A percentile compares a stretch with the other conserved stretches of the same genome.
These are phyloP conservation scores for Aspergillus bertholletiae DNA, from an alignment of 495 filamentous ascomycete species.

Conservation along the genomic window DNA sequence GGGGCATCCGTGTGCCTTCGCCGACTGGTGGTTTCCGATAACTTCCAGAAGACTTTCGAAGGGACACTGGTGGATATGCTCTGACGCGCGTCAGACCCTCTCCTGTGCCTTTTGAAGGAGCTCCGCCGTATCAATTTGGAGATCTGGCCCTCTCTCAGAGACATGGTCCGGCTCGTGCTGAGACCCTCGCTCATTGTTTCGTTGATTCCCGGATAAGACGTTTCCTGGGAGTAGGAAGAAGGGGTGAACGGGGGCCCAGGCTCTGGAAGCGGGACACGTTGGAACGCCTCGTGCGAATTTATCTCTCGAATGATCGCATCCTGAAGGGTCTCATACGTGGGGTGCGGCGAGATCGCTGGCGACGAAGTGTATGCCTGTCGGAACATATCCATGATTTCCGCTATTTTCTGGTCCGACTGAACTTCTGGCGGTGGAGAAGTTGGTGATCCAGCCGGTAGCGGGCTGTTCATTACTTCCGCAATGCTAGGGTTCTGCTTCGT, in stretches of 20 bases:
- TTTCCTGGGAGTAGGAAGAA: constrained; percentile 21
- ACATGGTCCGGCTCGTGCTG: constrained; percentile 18
- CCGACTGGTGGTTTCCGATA: constrained; percentile 18
- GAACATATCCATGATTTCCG: constrained; percentile 45
- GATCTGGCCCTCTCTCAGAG: constrained; percentile 26
- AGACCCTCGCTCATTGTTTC: neutral
- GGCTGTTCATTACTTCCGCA: constrained; percentile 45
- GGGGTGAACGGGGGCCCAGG: constrained; percentile 38
- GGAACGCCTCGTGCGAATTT: constrained; percentile 47
- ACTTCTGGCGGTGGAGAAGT: constrained; percentile 21
- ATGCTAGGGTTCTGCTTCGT: constrained; percentile 35
- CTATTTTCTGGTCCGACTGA: constrained; percentile 23
- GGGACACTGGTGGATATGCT: constrained; percentile 35
- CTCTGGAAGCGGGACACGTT: constrained; percentile 32
- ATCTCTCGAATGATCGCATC: constrained; percentile 47
- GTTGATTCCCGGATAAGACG: constrained; percentile 16
- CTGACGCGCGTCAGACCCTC: constrained; percentile 27
- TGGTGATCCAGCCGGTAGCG: constrained; percentile 28
- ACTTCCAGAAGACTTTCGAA: constrained; percentile 20
- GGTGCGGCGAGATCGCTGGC: constrained; percentile 28
- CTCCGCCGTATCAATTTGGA: constrained; percentile 29
- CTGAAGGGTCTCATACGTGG: constrained; percentile 43
- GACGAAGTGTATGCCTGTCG: constrained; percentile 35
- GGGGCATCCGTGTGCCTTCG: constrained; percentile 43
- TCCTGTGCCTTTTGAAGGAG: constrained; percentile 33